phyloP scores from a whole-genome alignment of 495 filamentous ascomycete genomes.

The Cercophora samala region DNA sequence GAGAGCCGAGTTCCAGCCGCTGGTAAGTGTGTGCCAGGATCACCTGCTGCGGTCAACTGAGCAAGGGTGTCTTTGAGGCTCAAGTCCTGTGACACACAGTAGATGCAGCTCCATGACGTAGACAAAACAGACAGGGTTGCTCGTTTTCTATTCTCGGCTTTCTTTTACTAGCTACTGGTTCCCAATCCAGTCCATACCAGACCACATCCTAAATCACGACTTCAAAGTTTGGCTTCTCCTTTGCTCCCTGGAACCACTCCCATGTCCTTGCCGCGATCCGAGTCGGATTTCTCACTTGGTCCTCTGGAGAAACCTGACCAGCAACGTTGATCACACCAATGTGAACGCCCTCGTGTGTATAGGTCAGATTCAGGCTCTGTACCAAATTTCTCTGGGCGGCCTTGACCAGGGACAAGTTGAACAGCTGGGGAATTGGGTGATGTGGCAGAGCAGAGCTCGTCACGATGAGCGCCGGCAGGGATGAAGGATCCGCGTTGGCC shows the following conservation, averaged over 20 bases:
- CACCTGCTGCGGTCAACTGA: background rate
- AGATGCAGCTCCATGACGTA: background rate
- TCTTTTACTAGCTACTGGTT: background rate
- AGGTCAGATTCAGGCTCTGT: constrained; percentile 32
- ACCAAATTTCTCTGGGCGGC: constrained; percentile 42
- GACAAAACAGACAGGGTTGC: background rate
- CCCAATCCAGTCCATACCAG: too few species aligned
- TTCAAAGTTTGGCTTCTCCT: constrained; percentile 22
- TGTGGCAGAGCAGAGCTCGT: constrained; percentile 36
- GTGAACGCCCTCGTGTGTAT: constrained; percentile 35
- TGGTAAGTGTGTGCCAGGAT: background rate
- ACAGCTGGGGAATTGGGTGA: constrained; percentile 37
- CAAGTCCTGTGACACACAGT: background rate
- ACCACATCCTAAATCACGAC: constrained; percentile 17
- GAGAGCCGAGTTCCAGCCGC: background rate
- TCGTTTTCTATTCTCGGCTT: background rate
- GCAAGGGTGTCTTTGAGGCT: background rate
- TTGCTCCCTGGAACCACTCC: constrained; percentile 35
- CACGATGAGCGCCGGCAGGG: constrained; percentile 37
- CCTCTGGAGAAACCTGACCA: constrained; percentile 33
- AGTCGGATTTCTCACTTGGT: constrained; percentile 33
- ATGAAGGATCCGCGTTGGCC: constrained; percentile 20
- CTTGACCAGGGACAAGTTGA: constrained; percentile 42
- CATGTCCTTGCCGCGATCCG: constrained; percentile 40
- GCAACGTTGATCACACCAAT: constrained; percentile 38